A percentile compares a stretch with the other conserved stretches of the same genome.
Conservation (phyloP, 2,329 filamentous ascomycete species). For the Aureobasidium sp. region DNA sequence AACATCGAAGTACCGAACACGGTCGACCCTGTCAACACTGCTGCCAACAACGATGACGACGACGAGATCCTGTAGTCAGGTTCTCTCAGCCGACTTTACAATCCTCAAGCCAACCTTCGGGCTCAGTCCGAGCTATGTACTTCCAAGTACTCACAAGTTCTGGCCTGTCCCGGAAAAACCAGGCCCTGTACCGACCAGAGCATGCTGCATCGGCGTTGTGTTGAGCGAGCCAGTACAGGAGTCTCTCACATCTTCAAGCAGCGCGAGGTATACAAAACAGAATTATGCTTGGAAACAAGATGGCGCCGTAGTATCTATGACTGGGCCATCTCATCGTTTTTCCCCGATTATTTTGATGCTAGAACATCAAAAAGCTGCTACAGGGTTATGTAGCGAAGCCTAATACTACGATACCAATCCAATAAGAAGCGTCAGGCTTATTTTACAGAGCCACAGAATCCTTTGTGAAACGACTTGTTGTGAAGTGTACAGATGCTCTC, state of each 20-base stretch:
- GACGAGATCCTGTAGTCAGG: constrained; percentile 15
- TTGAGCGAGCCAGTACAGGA: background rate
- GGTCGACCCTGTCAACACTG: background rate
- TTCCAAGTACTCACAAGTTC: too few species aligned
- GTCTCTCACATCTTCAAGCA: background rate
- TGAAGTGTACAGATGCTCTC: background rate
- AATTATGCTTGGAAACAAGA: background rate
- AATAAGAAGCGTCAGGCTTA: too few species aligned
- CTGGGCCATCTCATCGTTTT: background rate
- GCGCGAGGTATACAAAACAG: background rate
- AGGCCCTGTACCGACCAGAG: background rate
- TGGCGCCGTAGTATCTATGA: background rate
- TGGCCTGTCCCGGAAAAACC: background rate
- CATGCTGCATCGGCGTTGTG: background rate
- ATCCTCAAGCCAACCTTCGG: background rate
- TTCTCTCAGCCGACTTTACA: background rate
- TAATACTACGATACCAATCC: background rate
- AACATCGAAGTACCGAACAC: background rate
- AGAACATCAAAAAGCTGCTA: background rate
- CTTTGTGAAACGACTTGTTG: background rate
- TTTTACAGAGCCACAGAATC: background rate
- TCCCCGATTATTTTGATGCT: background rate
- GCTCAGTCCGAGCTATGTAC: background rate
- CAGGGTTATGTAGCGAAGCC: background rate
- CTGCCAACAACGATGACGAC: constrained; percentile 9